Evolutionary conservation across 176 grass and related monocot species (phyloP).

Genomic region (Thalia dealbata): DNA sequence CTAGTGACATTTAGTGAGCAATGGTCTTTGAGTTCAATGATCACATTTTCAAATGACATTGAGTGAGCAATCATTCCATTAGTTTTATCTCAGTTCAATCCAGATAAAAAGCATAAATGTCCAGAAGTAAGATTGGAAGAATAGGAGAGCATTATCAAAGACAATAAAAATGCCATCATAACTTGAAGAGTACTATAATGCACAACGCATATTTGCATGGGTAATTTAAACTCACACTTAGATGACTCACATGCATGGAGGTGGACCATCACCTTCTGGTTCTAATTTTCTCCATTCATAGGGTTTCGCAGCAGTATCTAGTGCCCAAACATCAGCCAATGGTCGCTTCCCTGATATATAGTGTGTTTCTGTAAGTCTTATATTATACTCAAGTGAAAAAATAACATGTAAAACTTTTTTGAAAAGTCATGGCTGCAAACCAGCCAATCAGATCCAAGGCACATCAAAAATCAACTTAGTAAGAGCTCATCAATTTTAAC

Average conservation of each 20-base stretch:
- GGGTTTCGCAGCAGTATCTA: slow-evolving; percentile 97
- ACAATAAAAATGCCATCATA: background rate
- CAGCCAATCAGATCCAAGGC: no score
- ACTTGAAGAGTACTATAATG: background rate
- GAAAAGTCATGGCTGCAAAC: background rate
- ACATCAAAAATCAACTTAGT: no score
- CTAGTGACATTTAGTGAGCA: background rate
- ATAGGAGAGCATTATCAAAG: background rate
- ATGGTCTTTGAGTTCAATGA: no score
- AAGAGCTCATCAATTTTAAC: no score
- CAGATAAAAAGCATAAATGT: background rate
- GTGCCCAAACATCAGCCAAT: slow-evolving; percentile 96
- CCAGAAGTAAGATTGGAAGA: background rate
- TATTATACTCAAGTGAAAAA: background rate
- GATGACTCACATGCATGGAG: slow-evolving; percentile 95
- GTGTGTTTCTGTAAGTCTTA: background rate
- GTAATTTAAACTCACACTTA: slow-evolving; percentile 1
- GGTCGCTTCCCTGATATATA: slow-evolving; percentile 69
- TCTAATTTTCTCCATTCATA: slow-evolving; percentile 99
- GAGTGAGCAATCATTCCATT: background rate
- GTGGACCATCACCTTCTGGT: slow-evolving; percentile 96
- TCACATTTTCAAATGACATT: background rate
- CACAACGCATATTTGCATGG: background rate
- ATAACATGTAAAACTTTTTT: slow-evolving; percentile 9
- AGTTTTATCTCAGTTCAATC: background rate